These are phyloP conservation scores for Boletus sp. DNA, from an alignment of 768 basidiomycete genomes.

Conservation along the genomic window DNA sequence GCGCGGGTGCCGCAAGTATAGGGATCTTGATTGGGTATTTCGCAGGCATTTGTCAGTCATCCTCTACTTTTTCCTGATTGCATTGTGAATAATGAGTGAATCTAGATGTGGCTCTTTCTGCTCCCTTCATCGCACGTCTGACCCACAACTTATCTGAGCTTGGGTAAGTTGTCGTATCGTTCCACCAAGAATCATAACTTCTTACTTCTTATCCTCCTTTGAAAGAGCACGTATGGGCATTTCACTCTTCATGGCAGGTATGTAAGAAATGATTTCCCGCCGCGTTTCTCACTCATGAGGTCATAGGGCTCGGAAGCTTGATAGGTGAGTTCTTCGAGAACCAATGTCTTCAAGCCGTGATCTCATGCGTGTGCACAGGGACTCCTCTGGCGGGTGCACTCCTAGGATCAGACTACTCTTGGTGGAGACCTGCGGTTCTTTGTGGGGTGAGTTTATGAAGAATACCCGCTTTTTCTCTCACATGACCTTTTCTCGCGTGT, in stretches of 20 bases:
- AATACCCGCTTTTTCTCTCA: background rate
- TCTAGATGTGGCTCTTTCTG: slow-evolving; percentile 39
- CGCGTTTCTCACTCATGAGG: background rate
- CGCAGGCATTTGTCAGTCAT: slow-evolving; percentile 41
- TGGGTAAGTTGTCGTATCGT: slow-evolving; percentile 31
- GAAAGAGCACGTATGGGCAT: slow-evolving; percentile 43
- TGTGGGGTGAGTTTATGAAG: slow-evolving; percentile 36
- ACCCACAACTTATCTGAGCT: slow-evolving; percentile 48
- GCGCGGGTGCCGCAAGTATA: slow-evolving; percentile 37
- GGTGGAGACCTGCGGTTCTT: slow-evolving; percentile 58
- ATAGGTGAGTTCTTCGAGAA: slow-evolving; percentile 12
- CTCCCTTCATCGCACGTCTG: slow-evolving; percentile 43
- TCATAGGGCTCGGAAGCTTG: slow-evolving; percentile 25
- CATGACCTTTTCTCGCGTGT: slow-evolving; percentile 1
- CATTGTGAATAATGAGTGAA: background rate
- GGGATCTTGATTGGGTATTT: slow-evolving; percentile 49
- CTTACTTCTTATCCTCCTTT: background rate
- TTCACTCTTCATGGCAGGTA: slow-evolving; percentile 47
- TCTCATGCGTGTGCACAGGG: slow-evolving; percentile 34
- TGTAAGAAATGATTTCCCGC: slow-evolving; percentile 6
- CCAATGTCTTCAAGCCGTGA: slow-evolving; percentile 7
- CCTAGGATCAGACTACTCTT: slow-evolving; percentile 47
- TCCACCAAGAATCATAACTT: background rate
- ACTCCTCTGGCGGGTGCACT: slow-evolving; percentile 57
- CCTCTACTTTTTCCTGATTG: background rate